Percentiles rank a stretch among this genome's conserved stretches.
Conservation (phyloP, 2,329 filamentous ascomycete genomes). For the Fusarium stilboides region DNA sequence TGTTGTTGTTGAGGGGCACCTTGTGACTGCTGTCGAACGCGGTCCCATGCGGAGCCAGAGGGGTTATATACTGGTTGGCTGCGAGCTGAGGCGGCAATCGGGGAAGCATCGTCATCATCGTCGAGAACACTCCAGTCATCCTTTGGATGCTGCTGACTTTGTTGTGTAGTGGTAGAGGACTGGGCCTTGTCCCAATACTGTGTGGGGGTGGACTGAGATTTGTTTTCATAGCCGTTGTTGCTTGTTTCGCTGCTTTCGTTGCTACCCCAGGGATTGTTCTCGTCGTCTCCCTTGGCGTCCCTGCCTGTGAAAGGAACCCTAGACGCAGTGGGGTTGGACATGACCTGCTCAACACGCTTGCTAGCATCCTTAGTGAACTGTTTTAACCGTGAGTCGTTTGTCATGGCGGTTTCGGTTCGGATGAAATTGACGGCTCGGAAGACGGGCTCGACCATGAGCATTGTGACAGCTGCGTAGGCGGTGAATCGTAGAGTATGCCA, state of each 20-base stretch:
- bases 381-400: conserved; percentile 40
- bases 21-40: conserved; percentile 56
- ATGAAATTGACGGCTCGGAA: conserved; percentile 47
- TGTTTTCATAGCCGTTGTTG: conserved; percentile 6
- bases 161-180: conserved; percentile 12
- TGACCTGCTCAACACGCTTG: conserved; percentile 45
- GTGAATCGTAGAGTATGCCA: conserved; percentile 50
- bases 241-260: conserved; percentile 2
- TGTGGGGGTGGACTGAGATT: conserved; percentile 2
- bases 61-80: conserved; percentile 34
- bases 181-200: conserved; percentile 24
- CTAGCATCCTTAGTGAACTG: conserved; percentile 47
- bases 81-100: conserved; percentile 55
- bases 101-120: conserved; percentile 62
- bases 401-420: conserved; percentile 44
- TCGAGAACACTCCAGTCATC: conserved; percentile 49
- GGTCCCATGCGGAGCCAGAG: conserved; percentile 61
- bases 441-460: conserved; percentile 48
- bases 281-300: conserved; percentile 17
- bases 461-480: conserved; percentile 47
- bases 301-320: conserved; percentile 22
- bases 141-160: conserved; percentile 24
- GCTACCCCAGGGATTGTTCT: conserved; percentile 24
- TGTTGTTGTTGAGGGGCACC: conserved; percentile 38
- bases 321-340: conserved; percentile 27